Evolutionary conservation across 2,329 filamentous ascomycete genomes (phyloP).

Genomic region (Fusarium stilboides): DNA sequence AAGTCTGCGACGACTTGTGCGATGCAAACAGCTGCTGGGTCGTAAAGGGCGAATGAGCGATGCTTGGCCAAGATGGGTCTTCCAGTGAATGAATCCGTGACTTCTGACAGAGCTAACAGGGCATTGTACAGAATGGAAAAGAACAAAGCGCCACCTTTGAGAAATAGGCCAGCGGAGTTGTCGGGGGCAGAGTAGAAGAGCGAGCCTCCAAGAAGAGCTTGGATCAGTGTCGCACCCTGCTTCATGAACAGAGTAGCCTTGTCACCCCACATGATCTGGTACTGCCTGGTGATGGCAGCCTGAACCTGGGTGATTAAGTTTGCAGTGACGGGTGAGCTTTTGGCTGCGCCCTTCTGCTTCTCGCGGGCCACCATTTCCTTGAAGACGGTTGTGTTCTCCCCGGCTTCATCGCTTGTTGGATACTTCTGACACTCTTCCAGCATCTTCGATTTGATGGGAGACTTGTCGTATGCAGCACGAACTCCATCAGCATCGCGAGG

Average conservation of each 20-base stretch:
- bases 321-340: slow-evolving; percentile 69
- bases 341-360: slow-evolving; percentile 68
- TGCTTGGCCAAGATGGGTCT: slow-evolving; percentile 73
- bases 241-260: slow-evolving; percentile 75
- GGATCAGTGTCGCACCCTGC: slow-evolving; percentile 69
- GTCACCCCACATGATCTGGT: slow-evolving; percentile 76
- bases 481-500: slow-evolving; percentile 63
- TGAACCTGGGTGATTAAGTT: slow-evolving; percentile 69
- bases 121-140: slow-evolving; percentile 74
- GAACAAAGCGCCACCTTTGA: slow-evolving; percentile 76
- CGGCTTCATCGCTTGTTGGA: slow-evolving; percentile 64
- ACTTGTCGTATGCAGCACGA: slow-evolving; percentile 65
- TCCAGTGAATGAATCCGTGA: slow-evolving; percentile 73
- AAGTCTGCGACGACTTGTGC: slow-evolving; percentile 69
- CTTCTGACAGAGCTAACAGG: slow-evolving; percentile 75
- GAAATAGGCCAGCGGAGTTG: slow-evolving; percentile 73
- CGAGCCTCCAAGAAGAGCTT: slow-evolving; percentile 75
- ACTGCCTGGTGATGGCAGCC: slow-evolving; percentile 71
- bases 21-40: slow-evolving; percentile 71
- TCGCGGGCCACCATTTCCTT: slow-evolving; percentile 65
- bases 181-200: slow-evolving; percentile 75
- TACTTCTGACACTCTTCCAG: slow-evolving; percentile 68
- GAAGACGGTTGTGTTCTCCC: slow-evolving; percentile 67
- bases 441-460: slow-evolving; percentile 66
- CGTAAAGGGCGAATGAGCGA: slow-evolving; percentile 70